Evolutionary conservation across 2,329 filamentous ascomycete genomes (phyloP).

Genomic region (Cladophialophora yegresii): DNA sequence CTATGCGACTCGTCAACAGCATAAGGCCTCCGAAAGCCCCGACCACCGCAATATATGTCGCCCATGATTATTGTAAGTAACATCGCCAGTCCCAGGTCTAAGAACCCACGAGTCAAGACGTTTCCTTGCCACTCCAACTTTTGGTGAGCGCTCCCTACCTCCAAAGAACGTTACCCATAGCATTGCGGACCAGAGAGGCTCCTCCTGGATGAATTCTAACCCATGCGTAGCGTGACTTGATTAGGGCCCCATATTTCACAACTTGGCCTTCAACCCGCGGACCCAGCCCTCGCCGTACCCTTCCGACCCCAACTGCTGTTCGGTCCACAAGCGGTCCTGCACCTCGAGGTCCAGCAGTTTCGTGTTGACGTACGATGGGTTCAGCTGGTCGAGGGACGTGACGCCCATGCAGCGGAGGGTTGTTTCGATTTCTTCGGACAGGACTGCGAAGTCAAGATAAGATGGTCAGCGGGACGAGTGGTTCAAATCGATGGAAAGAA

Average conservation of each 20-base stretch:
- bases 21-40: neutral
- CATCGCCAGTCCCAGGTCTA: neutral
- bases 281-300: constrained; percentile 10
- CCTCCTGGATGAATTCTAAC: too few relatives aligned
- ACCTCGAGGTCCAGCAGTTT: constrained; percentile 40
- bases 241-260: neutral
- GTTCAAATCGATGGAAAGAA: neutral
- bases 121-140: neutral
- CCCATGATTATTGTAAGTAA: neutral
- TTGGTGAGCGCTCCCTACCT: neutral
- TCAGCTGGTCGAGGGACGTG: constrained; percentile 47
- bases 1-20: neutral
- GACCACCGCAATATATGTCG: neutral
- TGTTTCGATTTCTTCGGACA: constrained; percentile 50
- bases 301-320: constrained; percentile 1
- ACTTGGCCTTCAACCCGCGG: neutral
- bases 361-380: constrained; percentile 49
- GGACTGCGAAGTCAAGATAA: constrained; percentile 17
- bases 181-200: neutral
- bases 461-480: neutral
- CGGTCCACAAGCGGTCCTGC: constrained; percentile 22
- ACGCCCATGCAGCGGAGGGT: constrained; percentile 52
- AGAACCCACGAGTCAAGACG: neutral
- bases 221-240: neutral
- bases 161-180: neutral